phyloP scores from a whole-genome alignment of 805 yeast species.

The Nadsonia fulvescens region DNA sequence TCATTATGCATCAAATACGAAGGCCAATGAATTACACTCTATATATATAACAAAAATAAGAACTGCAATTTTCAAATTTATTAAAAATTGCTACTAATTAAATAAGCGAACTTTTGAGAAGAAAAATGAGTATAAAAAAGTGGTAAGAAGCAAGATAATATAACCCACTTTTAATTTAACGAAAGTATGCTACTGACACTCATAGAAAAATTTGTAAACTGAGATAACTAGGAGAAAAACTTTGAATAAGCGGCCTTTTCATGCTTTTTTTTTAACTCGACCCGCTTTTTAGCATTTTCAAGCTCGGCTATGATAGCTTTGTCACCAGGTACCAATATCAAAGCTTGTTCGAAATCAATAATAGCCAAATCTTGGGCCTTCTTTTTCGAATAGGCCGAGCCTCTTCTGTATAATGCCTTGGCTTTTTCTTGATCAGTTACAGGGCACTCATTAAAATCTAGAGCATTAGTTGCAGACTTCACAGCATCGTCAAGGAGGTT shows the following conservation, averaged over 20 bases:
- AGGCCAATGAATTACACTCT: too few relatives aligned
- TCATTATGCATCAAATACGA: too few relatives aligned
- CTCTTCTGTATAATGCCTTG: conserved; percentile 78
- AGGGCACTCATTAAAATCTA: conserved; percentile 34
- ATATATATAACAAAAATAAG: too few relatives aligned
- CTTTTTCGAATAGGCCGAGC: conserved; percentile 43
- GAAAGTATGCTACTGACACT: too few relatives aligned
- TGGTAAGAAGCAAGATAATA: too few relatives aligned
- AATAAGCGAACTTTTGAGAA: too few relatives aligned
- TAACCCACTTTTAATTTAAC: too few relatives aligned
- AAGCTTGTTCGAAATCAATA: conserved; percentile 46
- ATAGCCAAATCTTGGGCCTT: conserved; percentile 60
- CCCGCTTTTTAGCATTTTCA: conserved; percentile 33
- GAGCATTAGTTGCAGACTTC: conserved; percentile 44
- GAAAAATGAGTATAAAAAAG: too few relatives aligned
- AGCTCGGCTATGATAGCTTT: conserved; percentile 52
- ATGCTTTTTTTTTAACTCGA: conserved; percentile 33
- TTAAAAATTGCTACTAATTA: too few relatives aligned
- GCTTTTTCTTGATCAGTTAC: conserved; percentile 53
- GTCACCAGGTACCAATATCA: conserved; percentile 47
- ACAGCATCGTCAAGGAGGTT: conserved; percentile 36
- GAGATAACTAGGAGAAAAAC: conserved; percentile 16
- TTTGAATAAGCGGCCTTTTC: conserved; percentile 24
- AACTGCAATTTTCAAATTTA: too few relatives aligned
- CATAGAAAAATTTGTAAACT: too few relatives aligned